These are phyloP conservation scores for Berberis thunbergii DNA, from an alignment of 164 flowering plant genomes.

Conservation along the genomic window DNA sequence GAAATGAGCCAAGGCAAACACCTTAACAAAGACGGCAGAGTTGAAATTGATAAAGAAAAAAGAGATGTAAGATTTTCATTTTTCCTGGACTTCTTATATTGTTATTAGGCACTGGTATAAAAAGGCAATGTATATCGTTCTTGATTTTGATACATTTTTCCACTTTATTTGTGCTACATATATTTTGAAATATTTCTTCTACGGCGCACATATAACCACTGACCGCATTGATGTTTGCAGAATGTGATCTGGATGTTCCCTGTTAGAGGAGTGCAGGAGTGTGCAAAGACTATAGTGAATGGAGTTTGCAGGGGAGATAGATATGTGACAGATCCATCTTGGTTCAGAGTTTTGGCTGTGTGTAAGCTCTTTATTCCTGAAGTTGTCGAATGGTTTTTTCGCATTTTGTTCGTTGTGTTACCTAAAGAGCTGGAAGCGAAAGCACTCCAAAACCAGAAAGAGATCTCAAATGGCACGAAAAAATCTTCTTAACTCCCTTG, in stretches of 20 bases:
- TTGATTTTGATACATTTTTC: background rate
- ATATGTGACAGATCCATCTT: conserved; percentile 32
- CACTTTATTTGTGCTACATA: background rate
- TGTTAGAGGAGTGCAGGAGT: conserved; percentile 13
- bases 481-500: background rate
- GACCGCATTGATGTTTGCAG: conserved; percentile 12
- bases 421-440: background rate
- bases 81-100: background rate
- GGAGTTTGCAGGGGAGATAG: conserved; percentile 39
- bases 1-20: conserved; percentile 41
- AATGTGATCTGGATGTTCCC: conserved; percentile 28
- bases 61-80: conserved; percentile 34
- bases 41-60: conserved; percentile 24
- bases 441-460: background rate
- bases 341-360: conserved; percentile 13
- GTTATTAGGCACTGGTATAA: background rate
- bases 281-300: conserved; percentile 39
- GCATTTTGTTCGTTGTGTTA: conserved; percentile 11
- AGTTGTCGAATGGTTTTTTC: conserved; percentile 29
- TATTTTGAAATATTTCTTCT: background rate
- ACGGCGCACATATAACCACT: too few species aligned
- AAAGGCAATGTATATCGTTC: background rate
- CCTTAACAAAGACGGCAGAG: conserved; percentile 20
- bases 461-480: too few species aligned
- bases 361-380: conserved; percentile 30